Evolutionary conservation across 2,329 filamentous ascomycete genomes (phyloP).

Genomic region (Trichoderma sp.): DNA sequence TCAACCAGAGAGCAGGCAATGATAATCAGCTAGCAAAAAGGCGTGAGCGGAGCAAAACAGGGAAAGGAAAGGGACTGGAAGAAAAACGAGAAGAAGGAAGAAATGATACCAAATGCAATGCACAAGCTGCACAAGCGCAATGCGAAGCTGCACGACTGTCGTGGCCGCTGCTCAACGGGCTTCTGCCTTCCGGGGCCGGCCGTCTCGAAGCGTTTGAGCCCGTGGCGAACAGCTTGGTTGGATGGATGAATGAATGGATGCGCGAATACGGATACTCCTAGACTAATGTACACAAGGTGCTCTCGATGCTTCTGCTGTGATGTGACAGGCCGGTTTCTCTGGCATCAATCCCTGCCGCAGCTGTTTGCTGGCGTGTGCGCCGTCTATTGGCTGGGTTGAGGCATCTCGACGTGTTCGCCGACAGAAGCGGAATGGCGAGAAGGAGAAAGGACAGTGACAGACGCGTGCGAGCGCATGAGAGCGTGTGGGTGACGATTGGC

Average conservation of each 20-base stretch:
- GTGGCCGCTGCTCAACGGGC: slow-evolving; percentile 53
- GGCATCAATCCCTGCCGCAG: slow-evolving; percentile 24
- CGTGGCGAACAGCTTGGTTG: too few species aligned
- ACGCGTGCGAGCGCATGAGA: too few species aligned
- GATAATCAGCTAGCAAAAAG: background rate
- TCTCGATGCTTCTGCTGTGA: background rate
- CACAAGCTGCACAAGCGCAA: slow-evolving; percentile 22
- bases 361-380: slow-evolving; percentile 29
- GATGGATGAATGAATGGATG: too few species aligned
- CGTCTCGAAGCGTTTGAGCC: background rate
- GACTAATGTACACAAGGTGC: too few species aligned
- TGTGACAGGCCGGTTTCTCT: background rate
- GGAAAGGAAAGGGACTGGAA: background rate
- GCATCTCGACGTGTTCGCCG: slow-evolving; percentile 20
- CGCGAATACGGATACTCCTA: too few species aligned
- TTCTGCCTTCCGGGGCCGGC: slow-evolving; percentile 5
- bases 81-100: background rate
- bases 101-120: background rate
- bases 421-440: slow-evolving; percentile 7
- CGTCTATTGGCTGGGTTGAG: slow-evolving; percentile 27
- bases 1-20: background rate
- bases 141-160: slow-evolving; percentile 47
- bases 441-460: background rate
- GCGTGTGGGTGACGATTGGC: too few species aligned
- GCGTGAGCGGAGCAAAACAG: slow-evolving; percentile 14